Conservation (phyloP, 1,139 yeast genomes). For the Pichiaceae sp. region DNA sequence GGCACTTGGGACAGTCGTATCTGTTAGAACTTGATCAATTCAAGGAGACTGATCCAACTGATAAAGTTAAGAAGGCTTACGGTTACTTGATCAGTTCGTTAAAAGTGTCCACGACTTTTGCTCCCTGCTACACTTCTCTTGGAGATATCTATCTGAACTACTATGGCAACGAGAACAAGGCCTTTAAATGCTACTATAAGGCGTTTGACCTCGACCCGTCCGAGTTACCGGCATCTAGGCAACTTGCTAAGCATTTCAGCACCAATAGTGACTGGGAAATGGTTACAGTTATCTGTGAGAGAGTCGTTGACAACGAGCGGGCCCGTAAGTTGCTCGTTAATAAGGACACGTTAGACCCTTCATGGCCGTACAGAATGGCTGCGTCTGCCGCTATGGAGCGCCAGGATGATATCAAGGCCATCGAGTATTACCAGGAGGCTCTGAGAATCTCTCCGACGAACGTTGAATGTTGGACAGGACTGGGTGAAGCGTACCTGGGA, state of each 20-base stretch:
- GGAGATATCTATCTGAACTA: slow-evolving; percentile 61
- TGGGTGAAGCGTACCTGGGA: slow-evolving; percentile 84
- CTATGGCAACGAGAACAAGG: slow-evolving; percentile 54
- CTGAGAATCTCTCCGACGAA: slow-evolving; percentile 62
- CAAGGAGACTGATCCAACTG: not conserved
- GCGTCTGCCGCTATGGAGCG: slow-evolving; percentile 72
- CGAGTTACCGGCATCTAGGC: slow-evolving; percentile 67
- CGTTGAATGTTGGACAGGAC: slow-evolving; percentile 79
- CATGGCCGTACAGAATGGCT: slow-evolving; percentile 84
- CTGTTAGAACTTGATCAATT: slow-evolving; percentile 8
- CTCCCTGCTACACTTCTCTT: slow-evolving; percentile 72
- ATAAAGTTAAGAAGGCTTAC: slow-evolving; percentile 29
- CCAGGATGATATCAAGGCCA: slow-evolving; percentile 71
- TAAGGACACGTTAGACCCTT: slow-evolving; percentile 30
- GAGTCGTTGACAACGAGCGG: slow-evolving; percentile 55
- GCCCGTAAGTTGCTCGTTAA: slow-evolving; percentile 41
- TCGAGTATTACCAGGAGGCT: slow-evolving; percentile 84
- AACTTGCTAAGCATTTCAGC: slow-evolving; percentile 63
- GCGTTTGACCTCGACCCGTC: slow-evolving; percentile 83
- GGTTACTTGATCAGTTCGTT: slow-evolving; percentile 53
- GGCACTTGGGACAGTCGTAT: slow-evolving; percentile 11
- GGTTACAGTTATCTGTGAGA: slow-evolving; percentile 66
- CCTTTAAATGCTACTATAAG: slow-evolving; percentile 79
- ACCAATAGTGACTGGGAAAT: slow-evolving; percentile 70
- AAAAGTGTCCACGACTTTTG: slow-evolving; percentile 53